Evolutionary conservation across 306 rosid genomes (phyloP).

Genomic region (Rosa multiflora): DNA sequence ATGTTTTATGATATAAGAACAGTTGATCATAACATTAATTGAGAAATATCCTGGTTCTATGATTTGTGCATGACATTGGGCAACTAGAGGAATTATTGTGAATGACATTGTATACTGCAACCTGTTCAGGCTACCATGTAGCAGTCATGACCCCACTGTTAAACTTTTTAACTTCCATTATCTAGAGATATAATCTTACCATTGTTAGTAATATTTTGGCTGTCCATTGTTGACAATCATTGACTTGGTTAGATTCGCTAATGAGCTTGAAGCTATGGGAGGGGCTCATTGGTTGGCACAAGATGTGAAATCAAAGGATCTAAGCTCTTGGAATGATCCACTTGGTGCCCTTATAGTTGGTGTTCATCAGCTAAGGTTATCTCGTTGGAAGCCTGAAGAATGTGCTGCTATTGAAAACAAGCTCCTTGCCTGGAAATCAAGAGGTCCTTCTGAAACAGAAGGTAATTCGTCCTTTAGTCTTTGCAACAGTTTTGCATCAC

Average conservation of each 20-base stretch:
- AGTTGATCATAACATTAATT: too few relatives aligned
- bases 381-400: slow-evolving; percentile 90
- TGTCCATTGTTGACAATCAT: slow-evolving; percentile 23
- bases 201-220: slow-evolving; percentile 14
- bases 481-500: slow-evolving; percentile 14
- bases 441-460: slow-evolving; percentile 80
- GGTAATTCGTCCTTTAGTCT: slow-evolving; percentile 38
- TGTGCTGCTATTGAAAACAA: slow-evolving; percentile 86
- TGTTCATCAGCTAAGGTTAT: slow-evolving; percentile 71
- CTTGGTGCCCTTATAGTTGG: slow-evolving; percentile 79
- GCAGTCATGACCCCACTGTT: slow-evolving; percentile 8
- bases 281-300: slow-evolving; percentile 75
- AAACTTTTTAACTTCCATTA: background rate
- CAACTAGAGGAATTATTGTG: background rate
- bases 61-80: background rate
- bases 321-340: slow-evolving; percentile 77
- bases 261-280: slow-evolving; percentile 72
- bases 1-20: too few relatives aligned
- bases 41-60: too few relatives aligned
- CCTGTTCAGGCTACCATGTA: background rate
- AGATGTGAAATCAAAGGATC: slow-evolving; percentile 58
- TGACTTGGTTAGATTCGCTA: slow-evolving; percentile 62
- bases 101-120: background rate
- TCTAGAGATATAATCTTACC: background rate
- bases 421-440: slow-evolving; percentile 78